A percentile compares a stretch with the other conserved stretches of the same genome.
Evolutionary conservation across 2,329 filamentous ascomycete species (phyloP).

Genomic region (Fusarium acutatum): DNA sequence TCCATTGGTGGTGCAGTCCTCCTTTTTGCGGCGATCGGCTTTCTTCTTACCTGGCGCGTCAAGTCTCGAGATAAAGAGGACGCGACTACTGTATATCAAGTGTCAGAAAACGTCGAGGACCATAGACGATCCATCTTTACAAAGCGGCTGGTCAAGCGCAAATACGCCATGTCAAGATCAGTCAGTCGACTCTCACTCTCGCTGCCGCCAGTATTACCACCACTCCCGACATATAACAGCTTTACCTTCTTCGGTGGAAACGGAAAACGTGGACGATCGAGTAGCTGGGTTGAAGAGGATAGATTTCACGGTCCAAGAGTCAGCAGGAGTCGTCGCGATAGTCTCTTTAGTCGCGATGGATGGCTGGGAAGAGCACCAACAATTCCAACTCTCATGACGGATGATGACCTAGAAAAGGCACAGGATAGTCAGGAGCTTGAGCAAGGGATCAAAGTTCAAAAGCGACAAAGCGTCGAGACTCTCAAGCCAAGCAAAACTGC

Average conservation of each 20-base stretch:
- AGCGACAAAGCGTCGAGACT: slow-evolving; percentile 20
- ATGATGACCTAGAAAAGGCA: slow-evolving; percentile 39
- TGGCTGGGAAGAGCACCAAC: slow-evolving; percentile 49
- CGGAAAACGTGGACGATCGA: slow-evolving; percentile 38
- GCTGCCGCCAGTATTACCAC: slow-evolving; percentile 45
- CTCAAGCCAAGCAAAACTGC: slow-evolving; percentile 35
- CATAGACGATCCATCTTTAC: slow-evolving; percentile 31
- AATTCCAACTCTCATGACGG: slow-evolving; percentile 45
- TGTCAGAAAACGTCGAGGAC: slow-evolving; percentile 33
- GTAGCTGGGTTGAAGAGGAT: slow-evolving; percentile 61
- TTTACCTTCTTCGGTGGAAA: slow-evolving; percentile 43
- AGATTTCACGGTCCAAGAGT: slow-evolving; percentile 58
- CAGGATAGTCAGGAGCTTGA: slow-evolving; percentile 14
- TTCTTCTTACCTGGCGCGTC: slow-evolving; percentile 53
- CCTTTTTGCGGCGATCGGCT: slow-evolving; percentile 53
- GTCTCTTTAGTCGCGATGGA: slow-evolving; percentile 46
- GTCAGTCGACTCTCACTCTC: slow-evolving; percentile 45
- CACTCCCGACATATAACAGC: slow-evolving; percentile 46
- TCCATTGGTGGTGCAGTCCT: slow-evolving; percentile 58
- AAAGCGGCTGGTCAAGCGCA: slow-evolving; percentile 46
- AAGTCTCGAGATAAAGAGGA: slow-evolving; percentile 33
- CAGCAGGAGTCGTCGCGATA: slow-evolving; percentile 41
- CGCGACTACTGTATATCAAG: slow-evolving; percentile 42
- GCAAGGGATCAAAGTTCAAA: slow-evolving; percentile 24
- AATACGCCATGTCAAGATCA: slow-evolving; percentile 37